Base-by-base conservation (phyloP, 495 filamentous ascomycete genomes). In the Xylaria grammica region DNA sequence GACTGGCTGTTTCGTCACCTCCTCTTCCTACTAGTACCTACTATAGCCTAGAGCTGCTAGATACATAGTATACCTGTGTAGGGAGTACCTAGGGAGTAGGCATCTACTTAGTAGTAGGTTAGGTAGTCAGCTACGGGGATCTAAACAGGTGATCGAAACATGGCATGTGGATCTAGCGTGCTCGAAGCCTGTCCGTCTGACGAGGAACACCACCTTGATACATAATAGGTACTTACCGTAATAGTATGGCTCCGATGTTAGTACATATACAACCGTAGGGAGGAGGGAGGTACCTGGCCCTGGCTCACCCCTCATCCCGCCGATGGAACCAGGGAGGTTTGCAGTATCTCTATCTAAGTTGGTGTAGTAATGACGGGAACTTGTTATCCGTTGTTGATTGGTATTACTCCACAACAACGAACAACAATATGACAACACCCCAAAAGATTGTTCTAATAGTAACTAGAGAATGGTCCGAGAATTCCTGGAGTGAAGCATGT, bases 151-250 rank as follows among this genome's bases (percentile, higher is more conserved):
- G 29, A 45, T 69, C 61, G 59, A 60, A 69, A 69, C 69, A 52
- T 73, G 68, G 69, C 63, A 64, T 62, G 71, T 71, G 71, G 71
- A 73, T 62, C 58, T 48, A 22, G 52, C 63, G 36, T 50, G n/a
- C 63, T 63, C 63, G 66, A 67, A 66, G 68, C 42, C 40, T 60
- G 57, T 17, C 45, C 24, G 40, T 48, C 42, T 15, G 44, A 50
- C 44, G 26, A 36, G 24, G 44, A 49, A 48, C 27, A 32, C 26
- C 27, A 22, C 45, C n/a, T n/a, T n/a, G n/a, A n/a, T n/a, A n/a
- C n/a, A n/a, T 24, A 34, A 22, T 48, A 32, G 54, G 38, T 13
- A 45, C 11, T 19, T 45, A n/a, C n/a, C n/a, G n/a, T n/a, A n/a
- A n/a, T n/a, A n/a, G n/a, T n/a, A n/a, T 40, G 30, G 32, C 8